phyloP scores from a whole-genome alignment of 2,329 filamentous ascomycete species.

The Aspergillus clavatus region DNA sequence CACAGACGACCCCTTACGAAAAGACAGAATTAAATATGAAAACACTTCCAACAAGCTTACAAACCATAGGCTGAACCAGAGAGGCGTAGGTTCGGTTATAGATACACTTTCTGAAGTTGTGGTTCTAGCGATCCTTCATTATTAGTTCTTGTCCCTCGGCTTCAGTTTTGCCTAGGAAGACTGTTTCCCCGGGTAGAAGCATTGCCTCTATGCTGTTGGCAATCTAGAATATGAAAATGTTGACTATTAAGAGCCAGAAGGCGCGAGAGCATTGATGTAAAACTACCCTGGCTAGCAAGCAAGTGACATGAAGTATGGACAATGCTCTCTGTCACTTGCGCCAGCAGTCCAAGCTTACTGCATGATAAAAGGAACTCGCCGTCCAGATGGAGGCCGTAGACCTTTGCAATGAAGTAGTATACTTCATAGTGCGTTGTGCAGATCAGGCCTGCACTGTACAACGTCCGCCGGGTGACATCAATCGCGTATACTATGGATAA shows the following conservation, averaged over 20 bases:
- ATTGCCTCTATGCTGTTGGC: not conserved
- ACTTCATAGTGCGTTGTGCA: not conserved
- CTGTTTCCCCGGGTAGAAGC: too few relatives aligned
- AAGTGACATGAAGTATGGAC: not conserved
- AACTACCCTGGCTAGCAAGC: not conserved
- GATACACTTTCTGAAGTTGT: too few relatives aligned
- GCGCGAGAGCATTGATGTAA: too few relatives aligned
- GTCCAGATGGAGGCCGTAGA: not conserved
- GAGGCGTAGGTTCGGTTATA: too few relatives aligned
- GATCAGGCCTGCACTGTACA: not conserved
- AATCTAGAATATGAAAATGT: not conserved
- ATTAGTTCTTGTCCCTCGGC: too few relatives aligned
- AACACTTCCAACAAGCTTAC: not conserved
- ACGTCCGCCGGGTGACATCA: not conserved
- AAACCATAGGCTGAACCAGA: not conserved
- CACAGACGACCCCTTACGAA: too few relatives aligned
- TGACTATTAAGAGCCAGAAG: too few relatives aligned
- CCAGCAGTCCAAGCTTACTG: not conserved
- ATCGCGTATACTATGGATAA: not conserved
- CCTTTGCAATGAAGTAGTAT: not conserved
- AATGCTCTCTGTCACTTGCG: not conserved
- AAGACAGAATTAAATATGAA: too few relatives aligned
- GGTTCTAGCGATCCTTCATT: too few relatives aligned
- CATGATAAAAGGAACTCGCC: not conserved
- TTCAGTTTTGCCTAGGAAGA: too few relatives aligned